Evolutionary conservation across 257 asterid genomes (phyloP), one percentile per base, ranked within the genome.

Genomic region (Haberlea rhodopensis): DNA sequence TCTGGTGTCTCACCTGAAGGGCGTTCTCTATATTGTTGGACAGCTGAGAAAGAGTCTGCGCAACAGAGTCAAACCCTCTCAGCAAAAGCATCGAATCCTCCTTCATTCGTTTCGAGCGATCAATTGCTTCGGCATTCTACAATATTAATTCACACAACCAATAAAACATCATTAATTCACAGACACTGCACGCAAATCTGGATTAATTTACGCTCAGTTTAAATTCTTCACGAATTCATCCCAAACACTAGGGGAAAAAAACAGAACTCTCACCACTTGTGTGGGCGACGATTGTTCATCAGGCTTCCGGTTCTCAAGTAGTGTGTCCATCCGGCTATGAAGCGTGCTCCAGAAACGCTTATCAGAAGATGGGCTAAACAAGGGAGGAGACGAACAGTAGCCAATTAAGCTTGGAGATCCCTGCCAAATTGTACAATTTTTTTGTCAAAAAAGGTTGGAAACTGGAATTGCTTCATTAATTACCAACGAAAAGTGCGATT

Each of bases 331-430:
- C 8, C 97, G 83, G 81, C 78, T 80, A 22, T 80, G 83, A 6
- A 92, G 94, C 24, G 80, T 60, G 82, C 96, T 87, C 99, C 99
- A 89, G 67, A 76, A 85, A 29, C 87, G 87, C 81, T 81, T 77
- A 59, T 92, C 97, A 15, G 97, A 84, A 23, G 90, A 78, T 1
- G 97, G 95, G 60, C 95, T 91, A 74, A 72, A 76, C 63, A 67
- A 16, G 1, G 66, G 72, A 40, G 85, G 72, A 57, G 95, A 73
- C 32, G 87, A 81, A 49, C 86, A 69, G 46, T 3, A 9, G 21
- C 48, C 75, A 76, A 70, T 72, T 57, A 58, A 71, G 56, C 73
- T 8, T 9, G 72, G 70, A 55, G 85, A 72, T 31, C 78, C 89
- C 95, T 83, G 88, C 16, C 43, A 64, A 15, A 54, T 16, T 5